Percentiles rank a stretch among this genome's conserved stretches.
Evolutionary conservation across 805 yeast genomes (phyloP).

Genomic region (Citeromyces matritensis): DNA sequence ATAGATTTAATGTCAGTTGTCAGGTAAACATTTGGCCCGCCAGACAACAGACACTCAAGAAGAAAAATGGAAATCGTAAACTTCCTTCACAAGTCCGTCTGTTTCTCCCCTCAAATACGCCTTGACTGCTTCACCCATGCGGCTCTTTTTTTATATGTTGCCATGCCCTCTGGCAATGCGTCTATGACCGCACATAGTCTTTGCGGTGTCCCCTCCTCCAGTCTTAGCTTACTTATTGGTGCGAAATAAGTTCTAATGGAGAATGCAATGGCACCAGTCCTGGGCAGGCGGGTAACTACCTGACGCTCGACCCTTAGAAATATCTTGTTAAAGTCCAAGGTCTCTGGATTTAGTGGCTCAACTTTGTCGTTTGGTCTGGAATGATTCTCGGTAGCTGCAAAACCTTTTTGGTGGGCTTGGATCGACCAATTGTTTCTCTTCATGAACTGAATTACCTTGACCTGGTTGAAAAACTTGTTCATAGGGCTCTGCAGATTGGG

Average conservation of each 20-base stretch:
- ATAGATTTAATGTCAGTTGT: no score
- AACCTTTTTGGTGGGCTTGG: constrained; percentile 41
- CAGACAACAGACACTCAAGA: no score
- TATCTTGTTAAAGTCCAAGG: constrained; percentile 27
- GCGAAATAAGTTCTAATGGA: constrained; percentile 41
- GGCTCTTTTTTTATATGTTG: constrained; percentile 43
- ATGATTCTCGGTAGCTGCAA: constrained; percentile 29
- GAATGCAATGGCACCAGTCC: constrained; percentile 28
- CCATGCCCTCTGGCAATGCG: constrained; percentile 43
- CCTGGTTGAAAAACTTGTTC: constrained; percentile 48
- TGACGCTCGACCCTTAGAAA: constrained; percentile 50
- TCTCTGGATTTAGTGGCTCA: constrained; percentile 16
- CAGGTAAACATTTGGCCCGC: no score
- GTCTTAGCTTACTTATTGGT: constrained; percentile 31
- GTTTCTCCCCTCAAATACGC: constrained; percentile 20
- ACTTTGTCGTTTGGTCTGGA: constrained; percentile 19
- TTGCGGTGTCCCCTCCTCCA: constrained; percentile 25
- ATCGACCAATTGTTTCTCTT: constrained; percentile 59
- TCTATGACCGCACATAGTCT: constrained; percentile 48
- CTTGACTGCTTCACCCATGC: constrained; percentile 56
- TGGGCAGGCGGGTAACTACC: constrained; percentile 34
- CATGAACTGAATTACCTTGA: constrained; percentile 38
- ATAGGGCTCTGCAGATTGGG: constrained; percentile 41
- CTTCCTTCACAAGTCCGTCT: no score
- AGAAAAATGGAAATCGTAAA: no score